Evolutionary conservation across 2,329 filamentous ascomycete species (phyloP), one percentile per base, ranked within the genome.

Genomic region (Fusarium hainanense): DNA sequence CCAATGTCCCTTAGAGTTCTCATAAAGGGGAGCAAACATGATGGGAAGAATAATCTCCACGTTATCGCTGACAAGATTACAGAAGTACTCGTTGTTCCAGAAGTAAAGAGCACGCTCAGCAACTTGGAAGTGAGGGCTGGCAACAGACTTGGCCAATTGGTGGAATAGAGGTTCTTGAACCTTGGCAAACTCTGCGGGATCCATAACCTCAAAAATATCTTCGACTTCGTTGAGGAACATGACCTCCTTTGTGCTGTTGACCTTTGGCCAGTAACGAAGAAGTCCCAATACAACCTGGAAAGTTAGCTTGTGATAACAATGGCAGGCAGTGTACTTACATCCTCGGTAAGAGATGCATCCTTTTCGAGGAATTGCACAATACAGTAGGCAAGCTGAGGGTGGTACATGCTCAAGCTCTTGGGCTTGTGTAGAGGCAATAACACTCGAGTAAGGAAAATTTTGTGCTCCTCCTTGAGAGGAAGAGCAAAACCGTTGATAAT

Each of bases 1-100:
- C 96, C 96, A 99, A 78, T 99, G 96, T 13, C 95, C 95, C 83
- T 99, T 99, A 7, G 95, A 98, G 80, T 99, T 99, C 81, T 99
- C 96, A 76, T 98, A 99, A 30, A 99, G 86, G 4, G 96, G 95
- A 27, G 95, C 94, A 82, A 99, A 99, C 96, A 99, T 99, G 78
- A 99, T 99, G 6, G 96, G 96, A 46, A 99, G 85, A 75, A 99
- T 99, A 48, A 97, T 95, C 77, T 98, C 95, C 58, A 99, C 96
- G 76, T 99, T 99, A 82, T 99, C 96, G 84, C 94, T 98, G 73
- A 99, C 96, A 63, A 99, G 86, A 78, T 98, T 99, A 85, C 96
- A 99, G 83, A 99, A 99, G 80, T 99, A 99, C 80, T 99, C 96
- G 78, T 99, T 99, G 85, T 99, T 99, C 96, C 96, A 99, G 84